A percentile compares a stretch with the other conserved stretches of the same genome.
phyloP scores from a whole-genome alignment of 2,329 filamentous ascomycete genomes.

The Mollisia scopiformis region DNA sequence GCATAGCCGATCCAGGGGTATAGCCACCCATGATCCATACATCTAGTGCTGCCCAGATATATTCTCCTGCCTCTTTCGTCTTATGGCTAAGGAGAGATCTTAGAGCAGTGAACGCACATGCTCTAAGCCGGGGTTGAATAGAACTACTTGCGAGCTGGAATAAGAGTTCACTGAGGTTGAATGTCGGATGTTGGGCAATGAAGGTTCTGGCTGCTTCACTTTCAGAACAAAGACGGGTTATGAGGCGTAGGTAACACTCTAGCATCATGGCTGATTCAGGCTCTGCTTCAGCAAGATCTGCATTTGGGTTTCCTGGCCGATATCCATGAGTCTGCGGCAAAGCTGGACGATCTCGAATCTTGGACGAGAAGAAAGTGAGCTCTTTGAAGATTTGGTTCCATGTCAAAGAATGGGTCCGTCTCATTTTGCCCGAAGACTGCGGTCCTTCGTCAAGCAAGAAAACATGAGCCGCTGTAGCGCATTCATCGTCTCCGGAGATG shows the following conservation, averaged over 20 bases:
- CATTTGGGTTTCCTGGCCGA: slow-evolving; percentile 61
- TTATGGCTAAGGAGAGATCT: slow-evolving; percentile 78
- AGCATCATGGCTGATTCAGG: slow-evolving; percentile 96
- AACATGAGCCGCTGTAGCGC: slow-evolving; percentile 81
- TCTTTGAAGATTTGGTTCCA: slow-evolving; percentile 95
- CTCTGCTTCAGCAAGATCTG: slow-evolving; percentile 75
- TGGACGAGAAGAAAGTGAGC: slow-evolving; percentile 79
- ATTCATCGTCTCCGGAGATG: slow-evolving; percentile 80
- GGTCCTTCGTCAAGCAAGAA: slow-evolving; percentile 88
- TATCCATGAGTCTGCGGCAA: slow-evolving; percentile 55
- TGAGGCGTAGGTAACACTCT: slow-evolving; percentile 87
- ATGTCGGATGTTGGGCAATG: slow-evolving; percentile 66
- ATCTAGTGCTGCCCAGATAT: slow-evolving; percentile 82
- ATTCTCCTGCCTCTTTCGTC: slow-evolving; percentile 63
- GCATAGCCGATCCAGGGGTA: slow-evolving; percentile 44
- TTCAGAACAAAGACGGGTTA: slow-evolving; percentile 78
- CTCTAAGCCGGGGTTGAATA: slow-evolving; percentile 76
- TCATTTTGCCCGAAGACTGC: slow-evolving; percentile 75
- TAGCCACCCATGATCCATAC: slow-evolving; percentile 73
- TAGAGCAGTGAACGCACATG: slow-evolving; percentile 81
- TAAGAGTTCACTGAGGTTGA: slow-evolving; percentile 73
- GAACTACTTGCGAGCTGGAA: slow-evolving; percentile 78
- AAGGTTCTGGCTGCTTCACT: slow-evolving; percentile 74
- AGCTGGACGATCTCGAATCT: slow-evolving; percentile 73
- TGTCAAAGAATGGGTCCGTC: slow-evolving; percentile 81